Evolutionary conservation across 2,329 filamentous ascomycete species (phyloP), one percentile per base, ranked within the genome.

Genomic region (Trichoderma citrinoviride): DNA sequence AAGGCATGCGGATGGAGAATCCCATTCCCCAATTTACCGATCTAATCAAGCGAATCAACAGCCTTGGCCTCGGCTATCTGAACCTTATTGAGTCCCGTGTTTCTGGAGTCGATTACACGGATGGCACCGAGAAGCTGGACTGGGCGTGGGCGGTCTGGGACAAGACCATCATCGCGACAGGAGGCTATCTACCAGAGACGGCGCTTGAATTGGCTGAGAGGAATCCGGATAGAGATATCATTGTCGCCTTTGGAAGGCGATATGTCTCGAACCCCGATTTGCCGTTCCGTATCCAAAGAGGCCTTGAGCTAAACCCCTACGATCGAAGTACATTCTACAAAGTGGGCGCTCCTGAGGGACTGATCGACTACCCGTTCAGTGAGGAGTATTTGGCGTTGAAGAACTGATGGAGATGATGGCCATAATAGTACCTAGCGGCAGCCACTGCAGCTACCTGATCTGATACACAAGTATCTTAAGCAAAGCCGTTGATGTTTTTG

Each of bases 21-120:
- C 87, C 87, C 0, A 71, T 85, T 8, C 84, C 87, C 0, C 87
- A 91, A 67, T 91, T 90, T 71, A 77, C 77, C 0, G 79, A 90
- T 69, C 71, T 90, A 7, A 79, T 86, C 47, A 19, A 21, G 17
- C 33, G 55, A 25, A 44, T 67, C n/a, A 61, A 58, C 2, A 53
- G 43, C 21, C 25, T 87, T 1, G 79, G 82, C 1, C 76, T 91
- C 15, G 82, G 86, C 0, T 90, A 87, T 70, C 72, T 89, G 2
- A 87, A 90, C 71, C 65, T 89, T 0, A 76, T 90, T 7, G 86
- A 90, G 70, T 80, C 85, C 0, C 80, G 85, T 0, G 75, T 87
- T 5, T 73, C 77, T 0, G 82, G 81, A 0, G 74, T 71, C 53
- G 70, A 71, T 0, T 80, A 84, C 44, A 44, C 73, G 3, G 79